A percentile compares a stretch with the other conserved stretches of the same genome.
Evolutionary conservation across 345 rosid species (phyloP).

Genomic region (Pelargonium nanum): DNA sequence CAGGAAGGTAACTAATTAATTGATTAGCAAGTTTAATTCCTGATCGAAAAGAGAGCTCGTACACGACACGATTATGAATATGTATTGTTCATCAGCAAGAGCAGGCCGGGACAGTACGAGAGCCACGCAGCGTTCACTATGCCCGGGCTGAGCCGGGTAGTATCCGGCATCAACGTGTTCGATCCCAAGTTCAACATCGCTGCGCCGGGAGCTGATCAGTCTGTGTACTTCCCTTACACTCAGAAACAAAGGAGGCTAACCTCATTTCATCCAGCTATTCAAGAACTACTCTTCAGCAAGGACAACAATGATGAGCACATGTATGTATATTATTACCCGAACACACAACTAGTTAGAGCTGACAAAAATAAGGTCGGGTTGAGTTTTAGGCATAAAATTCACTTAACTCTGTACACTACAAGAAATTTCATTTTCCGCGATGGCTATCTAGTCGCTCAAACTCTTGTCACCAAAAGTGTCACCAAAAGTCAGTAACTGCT

Average conservation of each 20-base stretch:
- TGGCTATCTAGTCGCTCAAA: too few relatives aligned
- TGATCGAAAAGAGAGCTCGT: too few relatives aligned
- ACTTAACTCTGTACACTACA: too few relatives aligned
- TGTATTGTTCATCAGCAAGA: conserved; percentile 38
- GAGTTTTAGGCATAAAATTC: too few relatives aligned
- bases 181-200: conserved; percentile 93
- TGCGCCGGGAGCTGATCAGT: conserved; percentile 91
- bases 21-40: too few relatives aligned
- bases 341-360: too few relatives aligned
- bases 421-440: too few relatives aligned
- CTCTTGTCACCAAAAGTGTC: too few relatives aligned
- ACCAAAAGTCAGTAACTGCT: too few relatives aligned
- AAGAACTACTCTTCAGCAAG: conserved; percentile 58
- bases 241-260: conserved; percentile 45
- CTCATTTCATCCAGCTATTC: conserved; percentile 57
- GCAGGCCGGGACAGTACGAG: conserved; percentile 81
- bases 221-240: conserved; percentile 76
- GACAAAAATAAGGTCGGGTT: too few relatives aligned
- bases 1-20: conserved; percentile 62
- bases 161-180: conserved; percentile 81
- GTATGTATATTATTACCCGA: conserved; percentile 31
- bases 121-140: conserved; percentile 72
- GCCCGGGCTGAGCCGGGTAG: conserved; percentile 84
- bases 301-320: conserved; percentile 63
- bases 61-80: neutral